A percentile compares a stretch with the other conserved stretches of the same genome.
These are phyloP conservation scores for Termitomyces sp. DNA, from an alignment of 768 basidiomycete species.

Conservation along the genomic window DNA sequence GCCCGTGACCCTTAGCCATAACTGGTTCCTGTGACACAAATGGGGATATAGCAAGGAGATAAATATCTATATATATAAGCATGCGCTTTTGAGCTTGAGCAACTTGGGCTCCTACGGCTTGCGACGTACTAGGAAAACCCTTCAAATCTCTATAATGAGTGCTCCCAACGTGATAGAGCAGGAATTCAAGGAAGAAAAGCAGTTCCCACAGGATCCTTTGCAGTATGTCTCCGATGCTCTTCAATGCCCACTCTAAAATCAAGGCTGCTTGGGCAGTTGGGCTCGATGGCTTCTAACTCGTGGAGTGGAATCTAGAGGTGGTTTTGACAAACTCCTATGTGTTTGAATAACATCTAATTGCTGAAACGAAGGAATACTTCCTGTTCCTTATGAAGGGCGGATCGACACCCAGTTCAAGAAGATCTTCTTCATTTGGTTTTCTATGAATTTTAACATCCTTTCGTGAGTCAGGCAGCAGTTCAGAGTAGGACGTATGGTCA, in stretches of 20 bases:
- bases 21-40: too few species aligned
- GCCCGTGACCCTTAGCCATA: too few species aligned
- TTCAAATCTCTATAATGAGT: background rate
- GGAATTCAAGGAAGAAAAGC: background rate
- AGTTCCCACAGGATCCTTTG: background rate
- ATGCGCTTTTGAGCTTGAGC: background rate
- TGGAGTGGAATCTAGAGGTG: slow-evolving; percentile 31
- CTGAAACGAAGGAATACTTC: slow-evolving; percentile 40
- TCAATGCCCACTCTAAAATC: background rate
- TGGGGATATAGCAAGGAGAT: too few species aligned
- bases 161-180: background rate
- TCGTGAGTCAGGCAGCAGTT: slow-evolving; percentile 25
- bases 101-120: background rate
- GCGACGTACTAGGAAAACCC: too few species aligned
- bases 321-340: background rate
- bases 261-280: slow-evolving; percentile 5
- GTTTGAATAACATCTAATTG: background rate
- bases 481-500: background rate
- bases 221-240: background rate
- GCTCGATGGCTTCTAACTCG: slow-evolving; percentile 13
- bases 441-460: slow-evolving; percentile 66
- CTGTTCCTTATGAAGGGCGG: slow-evolving; percentile 50
- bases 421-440: slow-evolving; percentile 76
- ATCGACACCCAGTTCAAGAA: slow-evolving; percentile 59
- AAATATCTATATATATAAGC: too few species aligned